A percentile compares a stretch with the other conserved stretches of the same genome.
Conservation (phyloP, 805 yeast genomes). For the Wickerhamomyces sydowiorum region DNA sequence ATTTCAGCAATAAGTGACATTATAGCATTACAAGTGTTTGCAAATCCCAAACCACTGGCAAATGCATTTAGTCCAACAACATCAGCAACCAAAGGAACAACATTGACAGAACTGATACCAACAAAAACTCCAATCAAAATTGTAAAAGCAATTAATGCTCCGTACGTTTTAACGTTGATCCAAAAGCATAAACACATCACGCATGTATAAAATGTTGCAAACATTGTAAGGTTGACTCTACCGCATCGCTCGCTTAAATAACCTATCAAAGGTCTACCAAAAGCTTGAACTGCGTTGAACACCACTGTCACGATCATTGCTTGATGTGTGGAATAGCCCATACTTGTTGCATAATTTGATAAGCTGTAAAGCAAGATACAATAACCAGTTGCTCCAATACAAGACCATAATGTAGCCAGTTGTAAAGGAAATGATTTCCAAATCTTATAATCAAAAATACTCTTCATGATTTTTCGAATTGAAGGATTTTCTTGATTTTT, state of each 20-base stretch:
- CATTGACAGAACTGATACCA: conserved; percentile 39
- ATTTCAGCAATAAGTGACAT: conserved; percentile 43
- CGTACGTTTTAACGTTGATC: conserved; percentile 39
- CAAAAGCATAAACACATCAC: conserved; percentile 41
- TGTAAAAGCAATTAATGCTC: conserved; percentile 34
- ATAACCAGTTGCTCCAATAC: conserved; percentile 33
- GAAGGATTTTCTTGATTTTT: conserved; percentile 8
- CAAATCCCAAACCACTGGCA: conserved; percentile 33
- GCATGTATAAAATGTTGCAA: conserved; percentile 28
- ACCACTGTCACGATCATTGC: conserved; percentile 41
- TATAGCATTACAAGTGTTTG: conserved; percentile 26
- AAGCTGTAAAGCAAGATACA: conserved; percentile 39
- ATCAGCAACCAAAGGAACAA: conserved; percentile 35
- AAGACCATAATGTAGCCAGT: conserved; percentile 32
- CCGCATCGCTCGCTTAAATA: conserved; percentile 39
- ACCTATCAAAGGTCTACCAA: conserved; percentile 48
- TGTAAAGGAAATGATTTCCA: conserved; percentile 26
- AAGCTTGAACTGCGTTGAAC: conserved; percentile 38
- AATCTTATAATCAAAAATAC: conserved; percentile 29
- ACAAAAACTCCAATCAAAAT: conserved; percentile 37
- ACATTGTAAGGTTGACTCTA: conserved; percentile 37
- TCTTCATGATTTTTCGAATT: conserved; percentile 18
- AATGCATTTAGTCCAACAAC: conserved; percentile 31
- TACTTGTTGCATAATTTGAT: conserved; percentile 38
- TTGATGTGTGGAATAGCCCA: conserved; percentile 39